Evolutionary conservation across 176 grass and related monocot species (phyloP).

Genomic region (Zoysia japonica): DNA sequence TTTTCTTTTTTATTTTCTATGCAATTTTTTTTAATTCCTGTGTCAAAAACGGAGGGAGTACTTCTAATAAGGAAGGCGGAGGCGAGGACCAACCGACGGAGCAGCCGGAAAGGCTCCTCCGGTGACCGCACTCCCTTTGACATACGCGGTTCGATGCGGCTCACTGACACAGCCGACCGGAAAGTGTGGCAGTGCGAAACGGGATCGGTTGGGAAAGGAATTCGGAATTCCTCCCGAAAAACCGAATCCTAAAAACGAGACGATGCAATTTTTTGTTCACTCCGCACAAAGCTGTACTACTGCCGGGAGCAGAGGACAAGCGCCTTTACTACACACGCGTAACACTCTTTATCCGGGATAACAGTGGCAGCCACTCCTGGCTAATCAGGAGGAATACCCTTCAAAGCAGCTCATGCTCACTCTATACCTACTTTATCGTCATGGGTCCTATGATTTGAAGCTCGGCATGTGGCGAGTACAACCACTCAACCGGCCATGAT

Average conservation of each 20-base stretch:
- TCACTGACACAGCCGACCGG: conserved; percentile 19
- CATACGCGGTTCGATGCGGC: not conserved
- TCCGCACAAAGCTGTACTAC: not conserved
- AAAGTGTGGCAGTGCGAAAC: conserved; percentile 27
- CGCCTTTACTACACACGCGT: not conserved
- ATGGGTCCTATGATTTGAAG: conserved; percentile 14
- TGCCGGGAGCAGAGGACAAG: not conserved
- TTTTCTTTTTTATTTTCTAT: no score
- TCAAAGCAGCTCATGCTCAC: not conserved
- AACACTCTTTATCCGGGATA: not conserved
- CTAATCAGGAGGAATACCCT: not conserved
- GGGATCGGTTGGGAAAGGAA: not conserved
- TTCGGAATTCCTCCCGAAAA: not conserved
- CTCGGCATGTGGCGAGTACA: not conserved
- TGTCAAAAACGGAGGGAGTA: no score
- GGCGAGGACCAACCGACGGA: no score
- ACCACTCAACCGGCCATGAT: not conserved
- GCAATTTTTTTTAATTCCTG: no score
- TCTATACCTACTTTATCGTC: not conserved
- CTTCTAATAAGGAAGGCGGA: no score
- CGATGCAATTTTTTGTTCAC: not conserved
- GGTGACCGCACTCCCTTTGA: no score
- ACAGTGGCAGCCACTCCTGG: not conserved
- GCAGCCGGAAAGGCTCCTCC: no score
- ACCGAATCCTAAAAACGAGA: not conserved